phyloP scores from a whole-genome alignment of 495 filamentous ascomycete species.

The Chaetomium tenue region DNA sequence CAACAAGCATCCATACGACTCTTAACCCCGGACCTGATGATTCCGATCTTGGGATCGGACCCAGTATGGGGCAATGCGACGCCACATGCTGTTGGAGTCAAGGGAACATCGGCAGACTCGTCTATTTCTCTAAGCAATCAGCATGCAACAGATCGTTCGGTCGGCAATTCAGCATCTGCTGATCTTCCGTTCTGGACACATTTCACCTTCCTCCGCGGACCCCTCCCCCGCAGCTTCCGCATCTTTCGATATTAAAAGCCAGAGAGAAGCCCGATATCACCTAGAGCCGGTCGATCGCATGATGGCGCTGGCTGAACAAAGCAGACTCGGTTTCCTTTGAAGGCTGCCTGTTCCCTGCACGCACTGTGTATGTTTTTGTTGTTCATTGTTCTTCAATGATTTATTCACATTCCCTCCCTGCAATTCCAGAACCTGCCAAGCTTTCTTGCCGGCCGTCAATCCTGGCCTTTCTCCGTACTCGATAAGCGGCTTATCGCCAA shows the following conservation, averaged over 20 bases:
- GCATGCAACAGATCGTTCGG: slow-evolving; percentile 24
- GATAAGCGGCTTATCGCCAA: slow-evolving; percentile 20
- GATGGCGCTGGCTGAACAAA: neutral
- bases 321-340: neutral
- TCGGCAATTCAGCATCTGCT: slow-evolving; percentile 35
- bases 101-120: slow-evolving; percentile 15
- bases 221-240: neutral
- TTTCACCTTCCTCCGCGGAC: slow-evolving; percentile 23
- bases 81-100: neutral
- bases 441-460: neutral
- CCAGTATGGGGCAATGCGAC: neutral
- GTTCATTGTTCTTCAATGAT: neutral
- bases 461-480: neutral
- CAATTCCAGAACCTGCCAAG: slow-evolving; percentile 26
- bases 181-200: slow-evolving; percentile 35
- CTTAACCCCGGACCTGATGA: neutral
- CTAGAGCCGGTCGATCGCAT: neutral
- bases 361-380: no score
- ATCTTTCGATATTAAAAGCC: neutral
- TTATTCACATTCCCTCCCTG: neutral
- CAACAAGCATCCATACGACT: neutral
- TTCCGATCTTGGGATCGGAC: slow-evolving; percentile 13
- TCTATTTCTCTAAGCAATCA: slow-evolving; percentile 28
- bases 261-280: neutral
- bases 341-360: neutral